These are phyloP conservation scores for Phyllosticta citrichinensis DNA, from an alignment of 2,329 filamentous ascomycete genomes.

Conservation along the genomic window DNA sequence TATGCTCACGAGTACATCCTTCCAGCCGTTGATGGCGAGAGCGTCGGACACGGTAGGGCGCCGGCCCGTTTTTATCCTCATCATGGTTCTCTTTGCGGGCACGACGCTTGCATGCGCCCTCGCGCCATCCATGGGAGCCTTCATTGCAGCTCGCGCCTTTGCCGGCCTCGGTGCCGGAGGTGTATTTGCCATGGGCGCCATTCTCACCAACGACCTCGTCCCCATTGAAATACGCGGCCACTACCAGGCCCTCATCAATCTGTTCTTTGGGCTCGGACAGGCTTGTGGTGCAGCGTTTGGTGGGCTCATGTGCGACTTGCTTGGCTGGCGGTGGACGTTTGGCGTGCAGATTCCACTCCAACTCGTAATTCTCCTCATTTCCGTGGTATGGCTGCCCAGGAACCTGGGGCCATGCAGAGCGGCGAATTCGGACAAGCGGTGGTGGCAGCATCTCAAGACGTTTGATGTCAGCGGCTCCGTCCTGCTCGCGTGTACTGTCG, in stretches of 20 bases:
- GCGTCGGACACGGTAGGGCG: conserved; percentile 65
- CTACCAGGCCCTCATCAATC: conserved; percentile 63
- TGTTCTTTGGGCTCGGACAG: conserved; percentile 46
- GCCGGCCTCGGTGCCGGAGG: conserved; percentile 67
- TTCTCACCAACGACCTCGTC: conserved; percentile 64
- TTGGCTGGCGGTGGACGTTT: conserved; percentile 68
- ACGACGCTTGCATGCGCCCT: conserved; percentile 61
- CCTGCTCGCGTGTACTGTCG: conserved; percentile 37
- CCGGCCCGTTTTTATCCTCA: conserved; percentile 54
- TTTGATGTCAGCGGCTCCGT: conserved; percentile 42
- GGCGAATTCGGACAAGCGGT: conserved; percentile 29
- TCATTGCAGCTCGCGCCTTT: conserved; percentile 60
- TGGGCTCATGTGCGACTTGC: conserved; percentile 56
- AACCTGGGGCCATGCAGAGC: conserved; percentile 37
- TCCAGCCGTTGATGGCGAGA: conserved; percentile 65
- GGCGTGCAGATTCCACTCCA: conserved; percentile 42
- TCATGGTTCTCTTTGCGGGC: conserved; percentile 51
- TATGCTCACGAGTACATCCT: conserved; percentile 63
- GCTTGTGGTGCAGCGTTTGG: conserved; percentile 57
- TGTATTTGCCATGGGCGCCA: conserved; percentile 56
- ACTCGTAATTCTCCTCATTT: conserved; percentile 34
- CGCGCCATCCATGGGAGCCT: conserved; percentile 56
- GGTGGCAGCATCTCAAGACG: conserved; percentile 35
- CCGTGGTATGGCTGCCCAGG: conserved; percentile 33
- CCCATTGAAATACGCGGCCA: conserved; percentile 62